Percentiles rank a stretch among this genome's conserved stretches.
These are phyloP conservation scores for Acarospora socialis DNA, from an alignment of 2,329 filamentous ascomycete species.

Conservation along the genomic window DNA sequence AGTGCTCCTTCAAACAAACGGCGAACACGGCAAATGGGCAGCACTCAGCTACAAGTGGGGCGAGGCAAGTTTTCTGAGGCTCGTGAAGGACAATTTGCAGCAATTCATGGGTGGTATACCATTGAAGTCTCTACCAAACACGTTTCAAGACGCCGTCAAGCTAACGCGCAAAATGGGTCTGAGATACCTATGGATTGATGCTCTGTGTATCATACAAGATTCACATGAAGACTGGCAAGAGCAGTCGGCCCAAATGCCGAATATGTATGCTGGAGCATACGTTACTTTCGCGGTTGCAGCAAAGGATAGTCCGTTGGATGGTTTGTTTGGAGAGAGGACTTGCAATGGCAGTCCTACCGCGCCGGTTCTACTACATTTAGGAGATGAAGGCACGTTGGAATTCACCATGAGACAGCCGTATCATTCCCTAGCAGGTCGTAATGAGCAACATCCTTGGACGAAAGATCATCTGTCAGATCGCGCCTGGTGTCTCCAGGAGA, in stretches of 20 bases:
- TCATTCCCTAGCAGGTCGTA: too few relatives aligned
- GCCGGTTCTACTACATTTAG: conserved; percentile 1
- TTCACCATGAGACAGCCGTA: too few relatives aligned
- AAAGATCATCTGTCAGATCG: too few relatives aligned
- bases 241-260: conserved; percentile 7
- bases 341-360: conserved; percentile 5
- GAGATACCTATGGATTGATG: conserved; percentile 12
- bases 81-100: conserved; percentile 1
- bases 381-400: too few relatives aligned
- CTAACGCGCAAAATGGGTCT: conserved; percentile 6
- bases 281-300: conserved; percentile 11
- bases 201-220: conserved; percentile 11
- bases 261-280: conserved; percentile 7
- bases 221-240: conserved; percentile 6
- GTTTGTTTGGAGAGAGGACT: conserved; percentile 4
- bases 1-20: not conserved
- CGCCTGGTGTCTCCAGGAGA: too few relatives aligned
- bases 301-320: conserved; percentile 4
- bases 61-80: conserved; percentile 3
- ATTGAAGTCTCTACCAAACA: conserved; percentile 2
- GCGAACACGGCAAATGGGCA: conserved; percentile 6
- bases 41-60: conserved; percentile 11
- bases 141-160: conserved; percentile 8
- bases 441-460: too few relatives aligned
- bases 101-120: conserved; percentile 1